These are phyloP conservation scores for barrel medic (Medicago truncatula) DNA, from an alignment of 306 rosid species.

Conservation along the genomic window MtrunA17r5.0-ANR NC_053049.1:7501501-7502000, in stretches of 20 bases:
- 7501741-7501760: not conserved
- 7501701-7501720: not conserved
- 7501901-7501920: too few relatives aligned
- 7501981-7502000: not conserved
- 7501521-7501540: constrained; percentile 68
- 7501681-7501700: not conserved
- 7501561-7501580: constrained; percentile 45
- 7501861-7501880: too few relatives aligned
- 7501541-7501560: constrained; percentile 72
- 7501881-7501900: too few relatives aligned
- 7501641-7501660: constrained; percentile 20
- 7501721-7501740: too few relatives aligned
- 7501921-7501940: too few relatives aligned
- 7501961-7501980: not conserved
- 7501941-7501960: too few relatives aligned
- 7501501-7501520: constrained; percentile 60
- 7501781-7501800: not conserved
- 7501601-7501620: not conserved
- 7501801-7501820: not conserved
- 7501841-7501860: too few relatives aligned
- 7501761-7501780: not conserved
- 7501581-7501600: constrained; percentile 8
- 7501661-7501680: too few relatives aligned
- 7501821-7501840: not conserved
- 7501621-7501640: not conserved